phyloP scores from a whole-genome alignment of 768 basidiomycete genomes.

The Pulveroboletus sp. region DNA sequence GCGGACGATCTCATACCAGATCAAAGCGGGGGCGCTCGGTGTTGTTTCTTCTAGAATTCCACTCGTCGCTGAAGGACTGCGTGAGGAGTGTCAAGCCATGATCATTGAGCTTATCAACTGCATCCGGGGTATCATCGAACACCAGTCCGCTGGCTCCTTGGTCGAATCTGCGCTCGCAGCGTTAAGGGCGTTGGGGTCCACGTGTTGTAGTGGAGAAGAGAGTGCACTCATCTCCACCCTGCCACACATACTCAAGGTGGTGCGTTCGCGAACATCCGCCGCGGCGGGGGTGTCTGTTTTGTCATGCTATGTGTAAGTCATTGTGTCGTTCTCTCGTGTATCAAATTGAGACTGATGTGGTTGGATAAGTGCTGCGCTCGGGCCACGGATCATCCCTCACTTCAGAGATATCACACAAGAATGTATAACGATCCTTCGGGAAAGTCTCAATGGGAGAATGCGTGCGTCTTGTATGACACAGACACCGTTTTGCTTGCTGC shows the following conservation, averaged over 20 bases:
- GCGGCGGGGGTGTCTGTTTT: constrained; percentile 50
- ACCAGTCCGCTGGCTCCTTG: constrained; percentile 38
- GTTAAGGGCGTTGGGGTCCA: constrained; percentile 52
- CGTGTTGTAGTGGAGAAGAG: constrained; percentile 65
- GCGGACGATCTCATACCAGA: constrained; percentile 33
- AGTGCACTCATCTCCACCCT: constrained; percentile 51
- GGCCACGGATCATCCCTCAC: constrained; percentile 84
- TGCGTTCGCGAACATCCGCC: constrained; percentile 37
- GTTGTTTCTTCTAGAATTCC: constrained; percentile 65
- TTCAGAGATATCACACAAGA: constrained; percentile 67
- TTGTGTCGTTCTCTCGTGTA: not conserved
- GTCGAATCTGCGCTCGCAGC: constrained; percentile 51
- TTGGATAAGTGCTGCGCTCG: constrained; percentile 58
- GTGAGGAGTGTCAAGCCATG: constrained; percentile 45
- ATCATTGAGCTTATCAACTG: constrained; percentile 50
- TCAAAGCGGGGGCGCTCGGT: constrained; percentile 63
- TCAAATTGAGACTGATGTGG: constrained; percentile 4
- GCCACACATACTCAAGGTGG: constrained; percentile 50
- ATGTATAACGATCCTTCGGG: constrained; percentile 46
- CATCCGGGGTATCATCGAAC: constrained; percentile 46
- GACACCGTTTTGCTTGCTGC: not conserved
- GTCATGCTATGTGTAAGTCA: constrained; percentile 55
- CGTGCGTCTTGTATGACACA: constrained; percentile 26
- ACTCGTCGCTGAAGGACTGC: constrained; percentile 50
- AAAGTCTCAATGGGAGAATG: constrained; percentile 29